Base-by-base conservation (phyloP, 805 yeast species). In the Spathaspora arborariae region DNA sequence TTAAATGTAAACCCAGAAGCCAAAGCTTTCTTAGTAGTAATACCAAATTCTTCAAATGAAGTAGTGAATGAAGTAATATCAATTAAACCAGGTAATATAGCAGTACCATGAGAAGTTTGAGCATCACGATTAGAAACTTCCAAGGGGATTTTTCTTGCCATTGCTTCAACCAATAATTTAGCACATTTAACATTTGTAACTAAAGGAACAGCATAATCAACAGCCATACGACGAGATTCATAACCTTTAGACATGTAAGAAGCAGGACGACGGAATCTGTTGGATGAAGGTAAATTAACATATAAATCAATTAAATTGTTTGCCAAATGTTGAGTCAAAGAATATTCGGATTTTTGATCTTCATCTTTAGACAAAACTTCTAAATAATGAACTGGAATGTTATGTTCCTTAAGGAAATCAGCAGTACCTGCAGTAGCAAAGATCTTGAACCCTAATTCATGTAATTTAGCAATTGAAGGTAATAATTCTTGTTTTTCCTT, bases 361-460 rank as follows among this genome's bases (percentile, higher is more conserved):
- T 81, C 85, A 35, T 78, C 83, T 59, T 85, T 85, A 59, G 74
- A 68, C 69, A 92, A 74, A 44, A 90, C 87, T 74, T 94, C 99
- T 65, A 94, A 80, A 72, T 89, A 95, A 72, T 90, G 91, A 50
- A 94, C 97, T 45, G 97, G 96, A 54, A 94, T 78, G 43, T 83
- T 86, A 66, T 94, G 96, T 70, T 94, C 99, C 66, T 88, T 89
- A 60, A 94, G 84, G 74, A 94, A 94, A 70, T 94, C 99, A 54
- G 98, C 96, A 55, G 99, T 94, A 76, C 99, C 99, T 22, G 98
- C 89, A 54, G 99, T 94, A 39, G 98, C 99, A 72, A 90, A 95
- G 59, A 94, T 74, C 60, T 85, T 84, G 79, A 76, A 94, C 49
- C 97, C 98, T 67, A 88, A 70, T 64, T 87, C 88, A 67, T 82